These are phyloP conservation scores for Hypoxylon fuscum DNA, from an alignment of 495 filamentous ascomycete genomes.

Conservation along the genomic window DNA sequence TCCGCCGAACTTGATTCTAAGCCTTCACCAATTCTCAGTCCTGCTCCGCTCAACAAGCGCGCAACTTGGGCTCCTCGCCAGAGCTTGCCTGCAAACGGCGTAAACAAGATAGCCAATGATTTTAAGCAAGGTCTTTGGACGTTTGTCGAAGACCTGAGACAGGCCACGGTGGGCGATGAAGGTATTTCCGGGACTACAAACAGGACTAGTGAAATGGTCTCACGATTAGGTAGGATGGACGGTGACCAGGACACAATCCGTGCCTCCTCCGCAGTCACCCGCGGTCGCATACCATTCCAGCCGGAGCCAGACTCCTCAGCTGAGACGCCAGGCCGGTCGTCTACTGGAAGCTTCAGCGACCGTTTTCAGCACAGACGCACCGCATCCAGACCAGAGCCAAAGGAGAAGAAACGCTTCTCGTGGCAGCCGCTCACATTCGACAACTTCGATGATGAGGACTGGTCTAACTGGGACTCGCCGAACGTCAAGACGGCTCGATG, in stretches of 20 bases:
- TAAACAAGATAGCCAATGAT: conserved; percentile 89
- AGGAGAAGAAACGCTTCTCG: conserved; percentile 53
- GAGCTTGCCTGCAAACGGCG: conserved; percentile 45
- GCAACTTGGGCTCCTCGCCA: conserved; percentile 59
- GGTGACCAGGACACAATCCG: conserved; percentile 52
- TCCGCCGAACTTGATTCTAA: conserved; percentile 39
- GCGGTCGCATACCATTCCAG: conserved; percentile 41
- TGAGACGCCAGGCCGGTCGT: conserved; percentile 33
- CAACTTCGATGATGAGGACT: conserved; percentile 71
- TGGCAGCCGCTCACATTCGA: conserved; percentile 59
- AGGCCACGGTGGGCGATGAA: conserved; percentile 95
- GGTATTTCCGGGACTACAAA: conserved; percentile 63
- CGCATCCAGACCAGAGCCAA: conserved; percentile 35
- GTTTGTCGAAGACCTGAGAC: conserved; percentile 92
- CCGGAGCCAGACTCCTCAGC: conserved; percentile 25
- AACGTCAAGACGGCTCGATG: conserved; percentile 55
- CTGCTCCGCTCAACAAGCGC: conserved; percentile 49
- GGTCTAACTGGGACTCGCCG: conserved; percentile 76
- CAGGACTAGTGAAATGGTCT: conserved; percentile 40
- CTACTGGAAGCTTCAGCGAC: conserved; percentile 39
- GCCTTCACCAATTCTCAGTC: conserved; percentile 33
- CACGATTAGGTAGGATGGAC: conserved; percentile 40
- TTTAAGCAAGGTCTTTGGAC: conserved; percentile 93
- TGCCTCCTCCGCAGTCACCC: conserved; percentile 37
- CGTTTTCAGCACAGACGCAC: conserved; percentile 39